These are phyloP conservation scores for Xylaria cubensis DNA, from an alignment of 495 filamentous ascomycete species.

Conservation along the genomic window DNA sequence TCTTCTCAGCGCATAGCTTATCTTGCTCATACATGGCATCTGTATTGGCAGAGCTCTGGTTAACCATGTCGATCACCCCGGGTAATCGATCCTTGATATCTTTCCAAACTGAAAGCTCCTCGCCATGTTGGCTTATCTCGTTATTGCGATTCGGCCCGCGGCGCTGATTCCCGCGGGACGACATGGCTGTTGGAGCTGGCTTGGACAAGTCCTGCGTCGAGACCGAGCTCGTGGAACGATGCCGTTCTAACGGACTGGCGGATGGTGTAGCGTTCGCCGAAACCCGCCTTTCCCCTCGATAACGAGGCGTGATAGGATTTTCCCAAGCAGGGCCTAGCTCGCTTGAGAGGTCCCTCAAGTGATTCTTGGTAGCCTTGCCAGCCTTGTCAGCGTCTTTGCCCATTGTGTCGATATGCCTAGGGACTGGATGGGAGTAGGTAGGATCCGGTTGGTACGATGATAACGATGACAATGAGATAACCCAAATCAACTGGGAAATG, in stretches of 20 bases:
- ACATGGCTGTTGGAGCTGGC: slow-evolving; percentile 39
- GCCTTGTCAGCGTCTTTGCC: slow-evolving; percentile 5
- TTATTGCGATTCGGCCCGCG: slow-evolving; percentile 57
- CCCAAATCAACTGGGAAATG: not conserved
- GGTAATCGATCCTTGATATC: slow-evolving; percentile 53
- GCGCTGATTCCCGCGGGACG: slow-evolving; percentile 51
- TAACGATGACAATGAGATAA: slow-evolving; percentile 13
- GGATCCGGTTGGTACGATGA: not conserved
- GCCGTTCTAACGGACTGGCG: not conserved
- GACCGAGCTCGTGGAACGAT: not conserved
- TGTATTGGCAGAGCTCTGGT: slow-evolving; percentile 50
- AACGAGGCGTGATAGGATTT: slow-evolving; percentile 16
- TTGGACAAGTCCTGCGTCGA: not conserved
- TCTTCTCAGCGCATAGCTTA: slow-evolving; percentile 51
- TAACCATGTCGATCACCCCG: slow-evolving; percentile 47
- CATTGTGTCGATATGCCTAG: slow-evolving; percentile 12
- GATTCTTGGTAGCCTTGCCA: slow-evolving; percentile 29
- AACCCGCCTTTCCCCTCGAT: not conserved
- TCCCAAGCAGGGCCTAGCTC: slow-evolving; percentile 32
- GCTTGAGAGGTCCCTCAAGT: slow-evolving; percentile 30
- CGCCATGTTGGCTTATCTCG: slow-evolving; percentile 52
- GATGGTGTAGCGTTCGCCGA: not conserved
- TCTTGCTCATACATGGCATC: slow-evolving; percentile 51
- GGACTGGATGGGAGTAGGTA: not conserved
- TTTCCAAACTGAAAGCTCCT: slow-evolving; percentile 54